Percentiles rank a stretch among this genome's conserved stretches.
Conservation (phyloP, 495 filamentous ascomycete species). For the Annulohypoxylon maeteangense region DNA sequence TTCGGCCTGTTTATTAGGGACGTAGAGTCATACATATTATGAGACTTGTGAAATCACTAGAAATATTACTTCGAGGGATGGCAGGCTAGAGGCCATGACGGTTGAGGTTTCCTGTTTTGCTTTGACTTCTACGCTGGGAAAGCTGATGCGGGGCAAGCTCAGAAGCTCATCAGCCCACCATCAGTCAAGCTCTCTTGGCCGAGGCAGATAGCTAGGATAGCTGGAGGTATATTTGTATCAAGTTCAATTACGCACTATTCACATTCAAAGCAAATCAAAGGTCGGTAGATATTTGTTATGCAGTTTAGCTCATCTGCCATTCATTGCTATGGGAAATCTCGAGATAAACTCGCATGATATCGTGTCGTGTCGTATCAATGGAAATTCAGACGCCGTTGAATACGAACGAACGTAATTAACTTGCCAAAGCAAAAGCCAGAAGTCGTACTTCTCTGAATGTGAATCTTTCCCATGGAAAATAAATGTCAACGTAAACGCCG, state of each 20-base stretch:
- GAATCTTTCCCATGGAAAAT: conserved; percentile 4
- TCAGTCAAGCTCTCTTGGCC: background rate
- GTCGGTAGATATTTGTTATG: background rate
- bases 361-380: conserved; percentile 2
- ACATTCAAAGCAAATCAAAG: background rate
- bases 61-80: background rate
- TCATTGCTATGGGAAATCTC: conserved; percentile 19
- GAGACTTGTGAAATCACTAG: background rate
- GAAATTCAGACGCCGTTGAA: conserved; percentile 25
- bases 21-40: background rate
- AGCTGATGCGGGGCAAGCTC: conserved; percentile 20
- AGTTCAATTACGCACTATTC: background rate
- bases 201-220: background rate
- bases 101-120: background rate
- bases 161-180: conserved; percentile 14
- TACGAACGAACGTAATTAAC: conserved; percentile 23
- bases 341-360: background rate
- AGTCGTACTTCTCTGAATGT: background rate
- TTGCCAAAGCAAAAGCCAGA: conserved; percentile 14
- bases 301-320: background rate
- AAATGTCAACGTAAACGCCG: conserved; percentile 10
- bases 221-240: background rate
- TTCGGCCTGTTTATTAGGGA: background rate
- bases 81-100: background rate
- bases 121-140: background rate